phyloP scores from a whole-genome alignment of 2,329 filamentous ascomycete genomes.

The Aquanectria penicillioides region DNA sequence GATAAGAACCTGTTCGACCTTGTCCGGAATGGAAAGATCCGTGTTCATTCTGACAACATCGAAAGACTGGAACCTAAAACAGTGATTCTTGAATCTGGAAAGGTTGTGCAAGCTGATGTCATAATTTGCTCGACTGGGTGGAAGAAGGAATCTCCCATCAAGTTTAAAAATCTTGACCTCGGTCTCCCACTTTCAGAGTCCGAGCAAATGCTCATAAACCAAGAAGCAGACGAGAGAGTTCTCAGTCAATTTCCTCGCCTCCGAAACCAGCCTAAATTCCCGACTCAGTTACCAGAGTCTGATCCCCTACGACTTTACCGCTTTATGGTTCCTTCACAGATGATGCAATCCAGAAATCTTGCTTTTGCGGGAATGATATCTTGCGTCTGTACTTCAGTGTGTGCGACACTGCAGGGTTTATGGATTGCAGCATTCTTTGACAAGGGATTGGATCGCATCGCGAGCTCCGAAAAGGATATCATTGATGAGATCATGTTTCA shows the following conservation, averaged over 20 bases:
- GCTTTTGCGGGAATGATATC: conserved; percentile 48
- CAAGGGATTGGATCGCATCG: conserved; percentile 52
- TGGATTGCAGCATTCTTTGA: conserved; percentile 69
- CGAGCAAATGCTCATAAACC: conserved; percentile 15
- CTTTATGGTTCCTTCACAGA: conserved; percentile 38
- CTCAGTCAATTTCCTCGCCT: conserved; percentile 32
- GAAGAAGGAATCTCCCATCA: conserved; percentile 56
- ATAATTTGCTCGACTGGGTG: conserved; percentile 65
- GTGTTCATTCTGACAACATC: conserved; percentile 60
- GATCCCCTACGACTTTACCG: conserved; percentile 39
- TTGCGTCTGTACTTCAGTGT: conserved; percentile 47
- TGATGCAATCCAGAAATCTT: conserved; percentile 39
- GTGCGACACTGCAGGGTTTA: conserved; percentile 53
- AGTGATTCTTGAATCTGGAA: conserved; percentile 55
- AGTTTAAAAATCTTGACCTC: conserved; percentile 45
- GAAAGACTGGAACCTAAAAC: conserved; percentile 49
- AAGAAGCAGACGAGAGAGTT: conserved; percentile 31
- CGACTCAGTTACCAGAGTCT: conserved; percentile 28
- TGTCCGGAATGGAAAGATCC: conserved; percentile 58
- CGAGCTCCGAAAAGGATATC: conserved; percentile 49
- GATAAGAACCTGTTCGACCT: conserved; percentile 61
- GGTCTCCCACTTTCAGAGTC: conserved; percentile 25
- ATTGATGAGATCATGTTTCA: conserved; percentile 69
- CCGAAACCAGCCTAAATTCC: conserved; percentile 33
- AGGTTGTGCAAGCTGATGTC: conserved; percentile 53